These are phyloP conservation scores for Brassica balearica DNA, from an alignment of 441 rosid species.

Conservation along the genomic window DNA sequence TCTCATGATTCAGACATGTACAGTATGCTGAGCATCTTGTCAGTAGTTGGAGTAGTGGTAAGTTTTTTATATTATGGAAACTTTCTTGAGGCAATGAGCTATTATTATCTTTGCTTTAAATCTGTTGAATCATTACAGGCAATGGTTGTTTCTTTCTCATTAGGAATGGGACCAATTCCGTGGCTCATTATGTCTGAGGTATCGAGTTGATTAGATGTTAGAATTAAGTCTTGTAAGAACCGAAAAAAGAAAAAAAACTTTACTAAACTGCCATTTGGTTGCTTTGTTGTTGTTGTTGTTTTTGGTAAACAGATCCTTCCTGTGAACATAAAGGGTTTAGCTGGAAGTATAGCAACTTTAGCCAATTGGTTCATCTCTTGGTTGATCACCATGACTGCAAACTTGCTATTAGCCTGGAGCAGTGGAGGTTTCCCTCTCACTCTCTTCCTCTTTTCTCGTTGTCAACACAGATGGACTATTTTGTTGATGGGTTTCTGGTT, in stretches of 20 bases:
- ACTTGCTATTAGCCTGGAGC: conserved; percentile 75
- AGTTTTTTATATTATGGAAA: conserved; percentile 26
- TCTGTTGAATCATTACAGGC: conserved; percentile 43
- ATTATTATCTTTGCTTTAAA: not conserved
- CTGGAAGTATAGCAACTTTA: conserved; percentile 72
- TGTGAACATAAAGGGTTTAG: conserved; percentile 69
- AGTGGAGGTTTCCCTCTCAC: conserved; percentile 56
- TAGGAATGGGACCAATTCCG: conserved; percentile 78
- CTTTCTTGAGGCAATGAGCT: not conserved
- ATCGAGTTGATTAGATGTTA: not conserved
- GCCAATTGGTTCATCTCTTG: conserved; percentile 65
- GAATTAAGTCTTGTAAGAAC: not conserved
- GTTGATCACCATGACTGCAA: conserved; percentile 69
- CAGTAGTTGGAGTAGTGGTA: conserved; percentile 95
- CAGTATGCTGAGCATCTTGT: conserved; percentile 63
- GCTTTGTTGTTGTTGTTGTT: conserved; percentile 7
- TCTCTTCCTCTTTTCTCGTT: conserved; percentile 33
- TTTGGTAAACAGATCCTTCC: conserved; percentile 64
- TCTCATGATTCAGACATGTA: conserved; percentile 64
- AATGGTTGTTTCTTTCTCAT: conserved; percentile 61
- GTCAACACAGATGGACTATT: conserved; percentile 10
- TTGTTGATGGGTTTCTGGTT: conserved; percentile 23
- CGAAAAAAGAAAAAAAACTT: not conserved
- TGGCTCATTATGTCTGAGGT: conserved; percentile 87
- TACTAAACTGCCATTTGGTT: conserved; percentile 9